These are phyloP conservation scores for Geopyxis carbonaria DNA, from an alignment of 495 filamentous ascomycete genomes.

Conservation along the genomic window DNA sequence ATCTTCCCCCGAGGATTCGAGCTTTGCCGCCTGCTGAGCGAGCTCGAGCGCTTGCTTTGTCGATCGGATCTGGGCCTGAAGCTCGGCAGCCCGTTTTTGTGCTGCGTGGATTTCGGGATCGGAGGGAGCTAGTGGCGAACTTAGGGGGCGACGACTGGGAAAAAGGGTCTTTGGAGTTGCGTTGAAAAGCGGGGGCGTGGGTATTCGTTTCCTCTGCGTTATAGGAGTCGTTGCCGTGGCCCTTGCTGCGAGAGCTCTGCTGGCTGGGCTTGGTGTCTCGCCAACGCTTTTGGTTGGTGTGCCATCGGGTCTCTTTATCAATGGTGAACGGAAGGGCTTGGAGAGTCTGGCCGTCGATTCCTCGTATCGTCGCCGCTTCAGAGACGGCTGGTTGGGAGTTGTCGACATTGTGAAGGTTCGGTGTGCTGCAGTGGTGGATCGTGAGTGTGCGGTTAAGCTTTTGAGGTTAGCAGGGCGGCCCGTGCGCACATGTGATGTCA, in stretches of 20 bases:
- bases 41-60: constrained; percentile 15
- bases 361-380: too few species aligned
- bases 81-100: constrained; percentile 15
- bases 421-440: too few species aligned
- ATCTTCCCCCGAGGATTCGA: constrained; percentile 17
- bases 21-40: constrained; percentile 19
- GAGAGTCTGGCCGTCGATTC: too few species aligned
- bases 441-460: too few species aligned
- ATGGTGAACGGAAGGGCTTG: constrained; percentile 6
- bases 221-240: not conserved
- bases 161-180: not conserved
- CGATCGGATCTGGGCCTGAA: constrained; percentile 11
- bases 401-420: too few species aligned
- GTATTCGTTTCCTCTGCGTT: not conserved
- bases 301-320: not conserved
- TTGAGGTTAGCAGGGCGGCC: too few species aligned
- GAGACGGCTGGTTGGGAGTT: too few species aligned
- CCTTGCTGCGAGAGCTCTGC: not conserved
- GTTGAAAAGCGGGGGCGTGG: not conserved
- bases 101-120: constrained; percentile 17
- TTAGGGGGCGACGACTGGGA: not conserved
- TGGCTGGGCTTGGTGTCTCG: not conserved
- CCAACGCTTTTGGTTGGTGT: not conserved
- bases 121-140: not conserved
- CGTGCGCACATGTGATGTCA: too few species aligned